A percentile compares a stretch with the other conserved stretches of the same genome.
These are phyloP conservation scores for Mortierella sp. DNA, from an alignment of 371 early-diverging fungal species.

Conservation along the genomic window DNA sequence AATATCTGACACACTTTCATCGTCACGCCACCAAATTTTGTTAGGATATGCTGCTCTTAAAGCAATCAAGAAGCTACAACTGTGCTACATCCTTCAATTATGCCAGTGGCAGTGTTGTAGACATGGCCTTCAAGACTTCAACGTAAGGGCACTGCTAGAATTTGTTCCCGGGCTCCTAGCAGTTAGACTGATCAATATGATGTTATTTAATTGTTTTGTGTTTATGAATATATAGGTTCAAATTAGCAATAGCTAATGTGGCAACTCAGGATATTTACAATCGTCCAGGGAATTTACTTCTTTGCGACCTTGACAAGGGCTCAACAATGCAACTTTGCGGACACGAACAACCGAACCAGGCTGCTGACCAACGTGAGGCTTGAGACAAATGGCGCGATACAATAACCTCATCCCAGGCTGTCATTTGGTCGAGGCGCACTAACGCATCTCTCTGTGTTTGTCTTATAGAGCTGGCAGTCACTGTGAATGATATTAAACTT, in stretches of 20 bases:
- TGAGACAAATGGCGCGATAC: not conserved
- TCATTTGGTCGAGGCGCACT: not conserved
- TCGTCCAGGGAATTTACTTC: constrained; percentile 43
- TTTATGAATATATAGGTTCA: constrained; percentile 17
- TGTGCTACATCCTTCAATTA: constrained; percentile 43
- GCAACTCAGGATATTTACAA: constrained; percentile 52
- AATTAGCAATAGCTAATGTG: constrained; percentile 41
- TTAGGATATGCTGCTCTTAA: constrained; percentile 25
- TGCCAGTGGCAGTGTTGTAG: constrained; percentile 48
- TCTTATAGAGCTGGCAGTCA: constrained; percentile 16
- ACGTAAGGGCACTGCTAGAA: constrained; percentile 9
- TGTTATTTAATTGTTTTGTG: not conserved
- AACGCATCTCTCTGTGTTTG: too few relatives aligned
- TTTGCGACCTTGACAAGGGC: constrained; percentile 31
- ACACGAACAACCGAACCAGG: constrained; percentile 10
- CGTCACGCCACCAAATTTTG: too few relatives aligned
- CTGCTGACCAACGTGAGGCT: constrained; percentile 10
- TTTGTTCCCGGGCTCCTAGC: not conserved
- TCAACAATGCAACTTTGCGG: constrained; percentile 22
- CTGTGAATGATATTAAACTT: constrained; percentile 52
- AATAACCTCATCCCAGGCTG: not conserved
- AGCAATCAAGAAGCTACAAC: constrained; percentile 8
- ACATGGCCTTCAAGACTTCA: constrained; percentile 41
- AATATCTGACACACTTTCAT: not conserved
- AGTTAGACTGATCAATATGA: too few relatives aligned